Conservation (phyloP, 2,329 filamentous ascomycete species). For the Ophiognomonia clavigignenti-juglandacearum region DNA sequence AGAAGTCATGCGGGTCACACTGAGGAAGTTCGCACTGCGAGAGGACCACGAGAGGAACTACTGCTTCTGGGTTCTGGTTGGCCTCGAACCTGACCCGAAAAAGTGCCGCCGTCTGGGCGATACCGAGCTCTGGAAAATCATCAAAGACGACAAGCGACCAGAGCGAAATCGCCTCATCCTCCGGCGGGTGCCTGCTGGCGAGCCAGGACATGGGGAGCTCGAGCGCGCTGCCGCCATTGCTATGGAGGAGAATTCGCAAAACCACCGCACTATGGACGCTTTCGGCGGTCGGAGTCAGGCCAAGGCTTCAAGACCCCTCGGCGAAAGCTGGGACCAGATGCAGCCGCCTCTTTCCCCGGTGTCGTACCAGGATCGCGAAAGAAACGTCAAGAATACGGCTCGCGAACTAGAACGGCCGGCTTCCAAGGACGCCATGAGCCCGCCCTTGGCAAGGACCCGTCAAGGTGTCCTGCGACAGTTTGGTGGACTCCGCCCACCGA, state of each 20-base stretch:
- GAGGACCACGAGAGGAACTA: constrained; percentile 93
- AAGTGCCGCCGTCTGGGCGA: constrained; percentile 81
- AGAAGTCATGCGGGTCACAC: constrained; percentile 83
- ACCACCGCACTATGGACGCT: constrained; percentile 54
- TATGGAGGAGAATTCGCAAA: constrained; percentile 76
- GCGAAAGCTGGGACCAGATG: constrained; percentile 77
- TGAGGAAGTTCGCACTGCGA: constrained; percentile 81
- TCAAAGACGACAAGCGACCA: constrained; percentile 76
- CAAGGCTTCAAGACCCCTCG: constrained; percentile 85
- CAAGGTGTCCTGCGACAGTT: constrained; percentile 69
- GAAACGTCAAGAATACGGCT: constrained; percentile 57
- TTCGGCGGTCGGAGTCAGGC: constrained; percentile 74
- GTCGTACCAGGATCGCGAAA: constrained; percentile 65
- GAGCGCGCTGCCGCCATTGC: constrained; percentile 85
- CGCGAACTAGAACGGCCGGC: constrained; percentile 54
- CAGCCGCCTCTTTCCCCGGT: constrained; percentile 84
- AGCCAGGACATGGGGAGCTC: constrained; percentile 82
- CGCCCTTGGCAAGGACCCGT: constrained; percentile 34
- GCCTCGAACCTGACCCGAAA: constrained; percentile 74
- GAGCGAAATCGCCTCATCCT: constrained; percentile 90
- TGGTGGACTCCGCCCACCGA: constrained; percentile 87
- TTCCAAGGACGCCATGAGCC: constrained; percentile 39
- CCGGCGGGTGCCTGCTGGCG: constrained; percentile 84
- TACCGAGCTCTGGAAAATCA: constrained; percentile 83
- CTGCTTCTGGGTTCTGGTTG: constrained; percentile 91